Percentiles rank a stretch among this genome's conserved stretches.
These are phyloP conservation scores for Coemansia erecta DNA, from an alignment of 192 early-diverging fungal species.

Conservation along the genomic window DNA sequence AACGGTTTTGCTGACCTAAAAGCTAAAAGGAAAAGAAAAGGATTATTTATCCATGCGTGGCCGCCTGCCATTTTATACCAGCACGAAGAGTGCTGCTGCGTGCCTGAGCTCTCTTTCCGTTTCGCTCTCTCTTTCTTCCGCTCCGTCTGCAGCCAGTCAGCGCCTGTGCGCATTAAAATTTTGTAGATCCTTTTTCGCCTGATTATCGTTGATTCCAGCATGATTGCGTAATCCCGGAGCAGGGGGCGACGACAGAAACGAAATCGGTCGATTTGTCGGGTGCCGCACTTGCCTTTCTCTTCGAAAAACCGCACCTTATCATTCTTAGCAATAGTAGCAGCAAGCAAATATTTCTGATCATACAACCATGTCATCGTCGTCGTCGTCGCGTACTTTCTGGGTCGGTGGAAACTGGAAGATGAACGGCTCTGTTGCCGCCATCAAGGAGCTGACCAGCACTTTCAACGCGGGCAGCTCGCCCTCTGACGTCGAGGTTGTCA, in stretches of 20 bases:
- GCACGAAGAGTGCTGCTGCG: neutral
- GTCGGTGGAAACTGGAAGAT: conserved; percentile 95
- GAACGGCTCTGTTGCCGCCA: conserved; percentile 82
- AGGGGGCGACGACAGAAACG: no score
- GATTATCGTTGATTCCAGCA: conserved; percentile 1
- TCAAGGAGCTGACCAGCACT: conserved; percentile 70
- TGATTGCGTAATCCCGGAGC: neutral
- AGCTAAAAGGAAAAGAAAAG: conserved; percentile 14
- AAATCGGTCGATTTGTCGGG: no score
- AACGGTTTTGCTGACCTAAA: conserved; percentile 10
- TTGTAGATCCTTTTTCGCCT: neutral
- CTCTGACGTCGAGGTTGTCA: conserved; percentile 85
- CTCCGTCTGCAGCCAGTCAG: no score
- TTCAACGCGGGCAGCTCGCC: conserved; percentile 75
- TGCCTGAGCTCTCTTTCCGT: no score
- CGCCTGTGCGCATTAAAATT: no score
- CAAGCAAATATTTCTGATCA: neutral
- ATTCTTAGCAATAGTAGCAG: neutral
- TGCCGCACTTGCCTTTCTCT: no score
- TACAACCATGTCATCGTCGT: conserved; percentile 6
- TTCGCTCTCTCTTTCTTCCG: no score
- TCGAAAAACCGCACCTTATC: no score
- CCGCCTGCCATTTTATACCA: neutral
- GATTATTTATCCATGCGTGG: neutral
- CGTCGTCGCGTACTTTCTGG: conserved; percentile 75